Evolutionary conservation across 352 stramenopile species (phyloP), one percentile per base, ranked within the genome.

Genomic region (Phytopythium cucurbitacearum): DNA sequence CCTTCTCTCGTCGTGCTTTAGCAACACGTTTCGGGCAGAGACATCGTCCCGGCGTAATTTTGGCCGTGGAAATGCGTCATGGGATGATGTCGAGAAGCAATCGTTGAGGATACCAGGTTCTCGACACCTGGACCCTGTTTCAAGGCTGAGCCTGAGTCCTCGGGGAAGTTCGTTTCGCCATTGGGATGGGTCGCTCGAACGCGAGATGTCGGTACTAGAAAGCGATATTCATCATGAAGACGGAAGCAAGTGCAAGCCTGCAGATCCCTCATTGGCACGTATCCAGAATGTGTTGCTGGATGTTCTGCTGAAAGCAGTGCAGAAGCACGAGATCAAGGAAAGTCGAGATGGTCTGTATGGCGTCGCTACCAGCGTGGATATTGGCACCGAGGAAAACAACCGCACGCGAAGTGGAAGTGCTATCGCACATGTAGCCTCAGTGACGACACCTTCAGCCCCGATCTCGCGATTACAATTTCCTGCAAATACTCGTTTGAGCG

Each of bases 311-410:
- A 88, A 87, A 48, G 80, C 77, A 1, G 77, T 88, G 5, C 76
- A 87, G 51, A 91, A 91, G 33, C 68, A 82, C 34, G 80, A 91
- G 47, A 34, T 89, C 33, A 91, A 91, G 56, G 73, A 85, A 57
- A 75, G 50, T 41, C 84, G 76, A 42, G 71, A 87, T 15, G 48
- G 64, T 42, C 65, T 72, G 36, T 67, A 85, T 32, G 44, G 63
- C 1, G 21, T 28, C 21, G 21, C 21, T 28, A 28, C 21, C 21
- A 28, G 21, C 21, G 21, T 28, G 2, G 21, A 28, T 28, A 28
- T 28, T 28, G 21, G 21, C 21, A 28, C 21, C 21, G 21, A 28
- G 21, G 21, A 28, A 28, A 28, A 28, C 21, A 28, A 2, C 21
- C 21, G 21, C 21, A 28, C 21, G 21, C 21, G 21, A 28, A 28